phyloP scores from a whole-genome alignment of 305 asterid species.

The Andrographis paniculata region DNA sequence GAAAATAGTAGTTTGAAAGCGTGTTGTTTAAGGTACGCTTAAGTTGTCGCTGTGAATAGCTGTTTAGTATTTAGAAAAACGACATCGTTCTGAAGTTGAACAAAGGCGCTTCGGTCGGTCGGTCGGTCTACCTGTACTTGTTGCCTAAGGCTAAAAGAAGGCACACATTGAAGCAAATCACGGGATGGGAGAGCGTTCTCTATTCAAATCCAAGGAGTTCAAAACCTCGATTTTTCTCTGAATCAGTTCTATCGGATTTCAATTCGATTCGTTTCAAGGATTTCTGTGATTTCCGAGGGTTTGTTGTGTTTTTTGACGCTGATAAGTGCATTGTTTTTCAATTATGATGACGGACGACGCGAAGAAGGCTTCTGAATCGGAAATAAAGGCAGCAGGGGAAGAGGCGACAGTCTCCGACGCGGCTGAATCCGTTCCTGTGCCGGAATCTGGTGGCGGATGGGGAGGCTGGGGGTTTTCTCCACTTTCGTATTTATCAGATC shows the following conservation, averaged over 20 bases:
- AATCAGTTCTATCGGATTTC: background rate
- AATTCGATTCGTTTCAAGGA: background rate
- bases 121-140: background rate
- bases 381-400: constrained; percentile 28
- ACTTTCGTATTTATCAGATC: constrained; percentile 49
- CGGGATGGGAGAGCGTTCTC: background rate
- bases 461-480: constrained; percentile 62
- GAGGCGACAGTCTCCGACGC: constrained; percentile 15
- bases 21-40: too few species aligned
- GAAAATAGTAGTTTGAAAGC: too few species aligned
- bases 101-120: background rate
- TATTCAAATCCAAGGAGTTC: background rate
- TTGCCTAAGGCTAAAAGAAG: background rate
- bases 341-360: constrained; percentile 33
- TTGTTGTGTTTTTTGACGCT: background rate
- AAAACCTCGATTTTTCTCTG: background rate
- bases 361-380: constrained; percentile 25
- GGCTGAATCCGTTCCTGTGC: constrained; percentile 16
- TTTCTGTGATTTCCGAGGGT: background rate
- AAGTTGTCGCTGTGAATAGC: too few species aligned
- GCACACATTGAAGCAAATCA: background rate
- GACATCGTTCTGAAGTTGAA: background rate
- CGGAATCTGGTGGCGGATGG: constrained; percentile 34
- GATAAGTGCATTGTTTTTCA: constrained; percentile 2
- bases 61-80: background rate